These are phyloP conservation scores for Penicillium decumbens DNA, from an alignment of 2,329 filamentous ascomycete species.

Conservation along the genomic window DNA sequence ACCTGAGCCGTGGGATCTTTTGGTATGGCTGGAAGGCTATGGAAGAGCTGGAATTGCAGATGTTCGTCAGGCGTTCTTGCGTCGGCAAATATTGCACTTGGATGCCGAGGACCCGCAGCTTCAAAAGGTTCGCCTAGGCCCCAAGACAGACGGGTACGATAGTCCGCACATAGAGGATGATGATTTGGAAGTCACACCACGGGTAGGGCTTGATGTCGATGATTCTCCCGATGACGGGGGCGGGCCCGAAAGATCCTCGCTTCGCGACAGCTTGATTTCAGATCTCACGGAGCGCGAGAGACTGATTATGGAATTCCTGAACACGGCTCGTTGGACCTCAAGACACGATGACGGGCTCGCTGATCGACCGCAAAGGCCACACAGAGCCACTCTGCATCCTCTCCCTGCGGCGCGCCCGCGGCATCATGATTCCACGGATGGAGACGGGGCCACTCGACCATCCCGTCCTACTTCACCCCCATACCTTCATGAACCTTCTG, in stretches of 20 bases:
- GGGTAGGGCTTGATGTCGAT: slow-evolving; percentile 26
- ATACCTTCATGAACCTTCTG: slow-evolving; percentile 27
- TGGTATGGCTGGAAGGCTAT: slow-evolving; percentile 91
- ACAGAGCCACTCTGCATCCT: slow-evolving; percentile 27
- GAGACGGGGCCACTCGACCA: slow-evolving; percentile 26
- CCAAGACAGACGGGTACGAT: slow-evolving; percentile 26
- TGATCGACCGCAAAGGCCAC: slow-evolving; percentile 29
- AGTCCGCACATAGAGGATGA: slow-evolving; percentile 24
- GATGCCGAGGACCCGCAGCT: slow-evolving; percentile 32
- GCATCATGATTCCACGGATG: slow-evolving; percentile 30
- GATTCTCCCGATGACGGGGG: slow-evolving; percentile 18
- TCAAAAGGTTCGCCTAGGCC: slow-evolving; percentile 33
- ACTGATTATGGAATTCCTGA: slow-evolving; percentile 42
- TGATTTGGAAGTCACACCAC: slow-evolving; percentile 21
- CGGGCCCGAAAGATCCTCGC: slow-evolving; percentile 21
- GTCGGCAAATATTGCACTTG: slow-evolving; percentile 42
- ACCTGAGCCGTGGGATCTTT: slow-evolving; percentile 79
- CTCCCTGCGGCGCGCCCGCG: slow-evolving; percentile 26
- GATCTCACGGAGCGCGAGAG: slow-evolving; percentile 42
- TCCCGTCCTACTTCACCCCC: slow-evolving; percentile 35
- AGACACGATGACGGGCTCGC: slow-evolving; percentile 30
- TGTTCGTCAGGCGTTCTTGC: slow-evolving; percentile 44
- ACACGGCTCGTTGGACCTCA: slow-evolving; percentile 39
- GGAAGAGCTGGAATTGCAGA: slow-evolving; percentile 47
- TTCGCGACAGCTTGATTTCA: slow-evolving; percentile 36